Conservation (phyloP, 2,329 filamentous ascomycete genomes). For the Penicillium brevicompactum region DNA sequence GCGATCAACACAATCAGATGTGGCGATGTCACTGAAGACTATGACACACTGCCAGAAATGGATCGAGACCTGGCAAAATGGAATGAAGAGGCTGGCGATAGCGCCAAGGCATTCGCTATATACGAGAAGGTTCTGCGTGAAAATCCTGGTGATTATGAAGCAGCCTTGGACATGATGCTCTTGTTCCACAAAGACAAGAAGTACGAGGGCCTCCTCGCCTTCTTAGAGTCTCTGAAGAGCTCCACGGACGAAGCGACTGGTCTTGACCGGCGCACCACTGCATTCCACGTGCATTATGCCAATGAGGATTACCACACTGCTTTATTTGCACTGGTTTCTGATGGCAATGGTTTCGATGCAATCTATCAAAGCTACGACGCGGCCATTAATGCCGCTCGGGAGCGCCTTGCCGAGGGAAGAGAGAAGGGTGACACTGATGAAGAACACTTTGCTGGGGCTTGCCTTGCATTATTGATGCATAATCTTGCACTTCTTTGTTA, state of each 20-base stretch:
- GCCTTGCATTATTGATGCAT: slow-evolving; percentile 9
- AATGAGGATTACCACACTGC: slow-evolving; percentile 5
- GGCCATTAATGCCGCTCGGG: slow-evolving; percentile 6
- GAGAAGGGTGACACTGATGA: neutral
- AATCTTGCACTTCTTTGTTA: slow-evolving; percentile 12
- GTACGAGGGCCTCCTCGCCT: slow-evolving; percentile 14
- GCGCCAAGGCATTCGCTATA: slow-evolving; percentile 10
- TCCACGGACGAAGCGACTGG: slow-evolving; percentile 11
- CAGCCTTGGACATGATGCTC: slow-evolving; percentile 1
- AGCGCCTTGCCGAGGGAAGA: neutral
- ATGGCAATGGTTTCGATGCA: neutral
- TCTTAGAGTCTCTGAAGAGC: slow-evolving; percentile 17
- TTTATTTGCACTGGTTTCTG: neutral
- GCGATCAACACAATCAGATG: neutral
- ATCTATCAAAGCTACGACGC: slow-evolving; percentile 9
- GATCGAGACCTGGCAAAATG: slow-evolving; percentile 11
- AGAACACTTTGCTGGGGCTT: neutral
- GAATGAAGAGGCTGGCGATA: slow-evolving; percentile 3
- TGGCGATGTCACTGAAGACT: neutral
- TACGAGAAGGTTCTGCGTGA: slow-evolving; percentile 14
- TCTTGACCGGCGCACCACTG: slow-evolving; percentile 7
- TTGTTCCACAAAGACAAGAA: slow-evolving; percentile 11
- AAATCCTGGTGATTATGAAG: slow-evolving; percentile 13
- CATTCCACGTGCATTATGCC: slow-evolving; percentile 9
- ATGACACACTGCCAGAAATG: neutral